Evolutionary conservation across 1,284 basidiomycete species (phyloP), one percentile per base, ranked within the genome.

Genomic region (Malassezia japonica): DNA sequence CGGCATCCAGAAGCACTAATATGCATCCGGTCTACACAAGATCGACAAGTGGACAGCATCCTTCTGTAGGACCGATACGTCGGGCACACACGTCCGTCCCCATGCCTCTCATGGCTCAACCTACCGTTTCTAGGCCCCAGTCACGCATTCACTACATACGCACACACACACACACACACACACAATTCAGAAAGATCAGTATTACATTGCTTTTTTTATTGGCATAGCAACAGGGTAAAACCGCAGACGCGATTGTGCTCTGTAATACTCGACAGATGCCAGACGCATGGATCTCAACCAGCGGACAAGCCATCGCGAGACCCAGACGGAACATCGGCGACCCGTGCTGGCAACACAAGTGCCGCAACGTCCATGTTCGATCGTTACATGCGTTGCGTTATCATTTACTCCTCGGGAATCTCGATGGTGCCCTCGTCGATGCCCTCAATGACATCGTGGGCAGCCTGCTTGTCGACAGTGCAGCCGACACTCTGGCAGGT

Each of bases 401-500:
- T 15, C 18, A 21, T 55, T 64, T 67, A 70, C 59, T 69, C 68
- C 48, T 64, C 62, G 34, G 67, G 65, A 47, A 70, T 62, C 66
- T 70, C 90, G 65, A 94, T 80, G 77, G 94, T 89, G 59, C 91
- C 94, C 66, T 84, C 83, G 79, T 92, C 84, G 75, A 99, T 98
- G 58, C 80, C 86, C 70, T 95, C 92, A 62, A 98, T 96, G 74
- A 98, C 75, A 74, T 94, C 89, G 77, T 96, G 92, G 57, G 94
- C 82, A 48, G 86, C 85, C 75, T 83, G 80, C 68, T 92, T 91
- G 74, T 98, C 89, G 56, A 99, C 81, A 48, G 90, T 95, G 83
- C 91, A 96, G 47, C 94, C 92, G 67, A 98, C 80, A 60, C 77
- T 78, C 79, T 98, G 92, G 55, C 87, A 67, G 29, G 75, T 76